Conservation (phyloP, 306 rosid genomes). For the Cicer pinnatifidum region DNA sequence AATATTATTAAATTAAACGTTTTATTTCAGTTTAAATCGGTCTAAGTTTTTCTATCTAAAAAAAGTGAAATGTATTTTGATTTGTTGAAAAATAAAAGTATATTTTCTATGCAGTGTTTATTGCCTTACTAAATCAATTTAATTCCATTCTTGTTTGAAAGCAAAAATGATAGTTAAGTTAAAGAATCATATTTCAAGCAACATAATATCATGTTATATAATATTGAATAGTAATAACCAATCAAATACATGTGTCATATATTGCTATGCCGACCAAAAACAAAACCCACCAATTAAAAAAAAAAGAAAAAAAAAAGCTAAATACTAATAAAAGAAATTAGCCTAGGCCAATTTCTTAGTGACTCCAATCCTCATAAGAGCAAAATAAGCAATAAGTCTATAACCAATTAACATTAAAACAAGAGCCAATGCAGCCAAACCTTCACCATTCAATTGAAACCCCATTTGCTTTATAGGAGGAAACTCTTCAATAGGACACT, state of each 20-base stretch:
- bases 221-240: background rate
- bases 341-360: conserved; percentile 42
- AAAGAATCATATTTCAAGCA: too few relatives aligned
- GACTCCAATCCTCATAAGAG: conserved; percentile 69
- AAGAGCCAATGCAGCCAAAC: conserved; percentile 47
- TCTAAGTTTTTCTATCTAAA: too few relatives aligned
- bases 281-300: background rate
- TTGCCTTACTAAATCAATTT: too few relatives aligned
- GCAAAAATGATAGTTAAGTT: too few relatives aligned
- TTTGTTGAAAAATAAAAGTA: too few relatives aligned
- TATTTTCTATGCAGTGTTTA: too few relatives aligned
- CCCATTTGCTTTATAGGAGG: conserved; percentile 59
- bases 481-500: conserved; percentile 52
- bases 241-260: background rate
- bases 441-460: conserved; percentile 46
- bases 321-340: background rate
- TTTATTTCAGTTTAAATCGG: too few relatives aligned
- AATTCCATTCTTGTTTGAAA: too few relatives aligned
- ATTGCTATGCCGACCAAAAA: background rate
- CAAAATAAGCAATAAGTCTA: conserved; percentile 68
- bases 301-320: background rate
- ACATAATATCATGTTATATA: too few relatives aligned
- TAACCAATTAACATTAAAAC: conserved; percentile 62
- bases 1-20: too few relatives aligned
- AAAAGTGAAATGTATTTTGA: too few relatives aligned